These are phyloP conservation scores for Juncus effusus DNA, from an alignment of 176 grass and related monocot species.

Conservation along the genomic window DNA sequence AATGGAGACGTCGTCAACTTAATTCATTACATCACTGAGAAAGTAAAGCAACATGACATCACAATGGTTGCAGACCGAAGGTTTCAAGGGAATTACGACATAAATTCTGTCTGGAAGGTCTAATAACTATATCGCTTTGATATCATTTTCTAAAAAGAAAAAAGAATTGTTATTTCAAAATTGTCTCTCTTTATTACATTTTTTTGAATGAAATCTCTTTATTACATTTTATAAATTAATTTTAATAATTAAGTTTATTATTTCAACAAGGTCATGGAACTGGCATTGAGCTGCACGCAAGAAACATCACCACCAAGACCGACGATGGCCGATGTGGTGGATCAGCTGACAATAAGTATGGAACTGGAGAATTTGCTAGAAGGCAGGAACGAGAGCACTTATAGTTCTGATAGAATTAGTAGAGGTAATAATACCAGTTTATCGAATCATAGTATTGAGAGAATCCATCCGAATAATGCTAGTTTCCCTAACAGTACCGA, in stretches of 20 bases:
- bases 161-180: too few species aligned
- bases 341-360: not conserved
- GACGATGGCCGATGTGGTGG: slow-evolving; percentile 9
- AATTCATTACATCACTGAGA: not conserved
- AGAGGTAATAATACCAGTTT: too few species aligned
- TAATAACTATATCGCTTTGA: not conserved
- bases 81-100: slow-evolving; percentile 15
- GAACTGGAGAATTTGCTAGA: not conserved
- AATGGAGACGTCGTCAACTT: not conserved
- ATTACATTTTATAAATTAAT: too few species aligned
- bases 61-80: not conserved
- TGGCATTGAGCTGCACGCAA: slow-evolving; percentile 13
- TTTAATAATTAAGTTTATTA: not conserved
- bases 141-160: too few species aligned
- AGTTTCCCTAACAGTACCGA: too few species aligned
- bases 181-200: too few species aligned
- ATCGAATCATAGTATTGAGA: too few species aligned
- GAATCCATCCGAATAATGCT: too few species aligned
- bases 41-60: slow-evolving; percentile 3
- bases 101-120: slow-evolving; percentile 10
- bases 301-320: not conserved
- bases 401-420: not conserved
- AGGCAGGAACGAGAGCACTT: not conserved
- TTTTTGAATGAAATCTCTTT: too few species aligned
- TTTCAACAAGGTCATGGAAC: not conserved